These are phyloP conservation scores for Coprinopsis marcescibilis DNA, from an alignment of 768 basidiomycete species.

Conservation along the genomic window DNA sequence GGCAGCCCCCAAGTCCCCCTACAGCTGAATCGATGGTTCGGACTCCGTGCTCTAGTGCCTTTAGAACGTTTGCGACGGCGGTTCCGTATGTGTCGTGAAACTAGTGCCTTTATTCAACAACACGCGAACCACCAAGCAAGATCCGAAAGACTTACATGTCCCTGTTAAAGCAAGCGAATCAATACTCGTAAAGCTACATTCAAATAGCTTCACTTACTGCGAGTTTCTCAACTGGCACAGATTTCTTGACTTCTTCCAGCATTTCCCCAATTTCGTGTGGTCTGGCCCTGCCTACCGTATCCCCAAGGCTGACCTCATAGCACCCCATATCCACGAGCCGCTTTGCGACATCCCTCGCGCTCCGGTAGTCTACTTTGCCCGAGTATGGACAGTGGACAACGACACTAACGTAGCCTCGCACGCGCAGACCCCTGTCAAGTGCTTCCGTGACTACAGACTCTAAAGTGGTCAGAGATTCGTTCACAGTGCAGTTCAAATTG, in stretches of 20 bases:
- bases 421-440: constrained; percentile 52
- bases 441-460: constrained; percentile 60
- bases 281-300: constrained; percentile 85
- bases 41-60: constrained; percentile 68
- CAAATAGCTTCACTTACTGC: constrained; percentile 43
- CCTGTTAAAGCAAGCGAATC: constrained; percentile 31
- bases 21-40: constrained; percentile 80
- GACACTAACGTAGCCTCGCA: constrained; percentile 84
- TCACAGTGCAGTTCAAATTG: constrained; percentile 74
- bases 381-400: constrained; percentile 82
- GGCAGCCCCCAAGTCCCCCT: constrained; percentile 91
- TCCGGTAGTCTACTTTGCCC: constrained; percentile 61
- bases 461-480: constrained; percentile 63
- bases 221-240: constrained; percentile 57
- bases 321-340: constrained; percentile 85
- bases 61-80: constrained; percentile 69
- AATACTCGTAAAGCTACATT: not conserved
- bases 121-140: not conserved
- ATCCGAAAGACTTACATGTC: constrained; percentile 55
- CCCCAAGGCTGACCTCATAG: constrained; percentile 88
- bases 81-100: constrained; percentile 91
- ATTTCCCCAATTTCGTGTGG: constrained; percentile 63
- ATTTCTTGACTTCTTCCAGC: constrained; percentile 62
- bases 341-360: constrained; percentile 64
- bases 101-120: constrained; percentile 26